Base-by-base conservation (phyloP, 805 yeast genomes). In the Yarrowia yakushimensis region DNA sequence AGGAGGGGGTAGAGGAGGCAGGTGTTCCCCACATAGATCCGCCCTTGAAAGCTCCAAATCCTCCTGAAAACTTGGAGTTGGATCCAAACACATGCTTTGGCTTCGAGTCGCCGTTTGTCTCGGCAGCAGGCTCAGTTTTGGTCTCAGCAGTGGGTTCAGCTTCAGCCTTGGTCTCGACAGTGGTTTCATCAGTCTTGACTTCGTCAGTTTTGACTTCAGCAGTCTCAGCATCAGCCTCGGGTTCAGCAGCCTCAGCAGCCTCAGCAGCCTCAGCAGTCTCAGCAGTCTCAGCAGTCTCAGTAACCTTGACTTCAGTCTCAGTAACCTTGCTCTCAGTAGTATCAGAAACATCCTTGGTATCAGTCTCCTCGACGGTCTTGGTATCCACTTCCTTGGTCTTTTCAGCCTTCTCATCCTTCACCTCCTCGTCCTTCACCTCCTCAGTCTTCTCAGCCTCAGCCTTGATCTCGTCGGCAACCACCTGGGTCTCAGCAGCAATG, bases 21-120 rank as follows among this genome's bases (percentile, higher is more conserved):
- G 59, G 17, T 5, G 34, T 52, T 43, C 59, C 59, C 59, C 61
- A 55, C 25, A 46, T 13, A 15, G n/a, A 15, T 22, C 63, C 43
- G n/a, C 43, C 43, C 22, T 67, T 66, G 69, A 72, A 17, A 71
- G 76, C 43, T 69, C 68, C 54, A 18, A 59, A 27, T 15, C 59
- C 37, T 11, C 57, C 62, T 0, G 65, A 41, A 20, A 65, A 66
- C 50, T 63, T 63, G 18, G 66, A 31, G 17, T 48, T 30, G 15
- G 65, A 33, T 3, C 80, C 81, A 69, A 80, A 80, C 3, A 77
- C 69, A 2, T 52, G 60, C 25, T 52, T 52, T 18, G 48, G 61
- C 30, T 39, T 41, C 5, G 60, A n/a, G 25, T 27, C 37, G 11
- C 37, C 45, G 28, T 36, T 28, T 6, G 41, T 34, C 20, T n/a